Conservation (phyloP, 768 basidiomycete genomes). For the Hydnum rufescens region DNA sequence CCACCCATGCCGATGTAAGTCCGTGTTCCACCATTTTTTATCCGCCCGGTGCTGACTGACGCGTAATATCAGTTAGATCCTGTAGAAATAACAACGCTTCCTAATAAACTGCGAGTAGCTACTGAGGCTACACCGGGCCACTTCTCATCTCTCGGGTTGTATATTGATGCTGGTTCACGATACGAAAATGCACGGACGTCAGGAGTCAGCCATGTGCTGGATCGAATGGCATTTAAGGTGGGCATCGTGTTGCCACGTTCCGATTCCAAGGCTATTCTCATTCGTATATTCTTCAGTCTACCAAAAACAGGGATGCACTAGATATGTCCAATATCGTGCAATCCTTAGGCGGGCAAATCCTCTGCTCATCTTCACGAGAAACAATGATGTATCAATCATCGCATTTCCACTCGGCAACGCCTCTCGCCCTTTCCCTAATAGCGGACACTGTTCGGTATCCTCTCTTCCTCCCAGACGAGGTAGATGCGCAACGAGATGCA, state of each 20-base stretch:
- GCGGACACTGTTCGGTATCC: slow-evolving; percentile 79
- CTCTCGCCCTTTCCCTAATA: slow-evolving; percentile 68
- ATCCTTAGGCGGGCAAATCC: slow-evolving; percentile 74
- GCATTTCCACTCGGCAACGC: slow-evolving; percentile 68
- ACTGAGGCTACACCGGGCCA: slow-evolving; percentile 84
- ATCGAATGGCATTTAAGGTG: slow-evolving; percentile 95
- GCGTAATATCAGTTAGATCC: too few species aligned
- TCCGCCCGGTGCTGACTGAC: too few species aligned
- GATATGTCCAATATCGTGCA: slow-evolving; percentile 70
- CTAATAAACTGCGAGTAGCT: slow-evolving; percentile 81
- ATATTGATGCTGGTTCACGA: slow-evolving; percentile 81
- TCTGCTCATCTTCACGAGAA: slow-evolving; percentile 79
- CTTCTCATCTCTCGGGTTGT: slow-evolving; percentile 85
- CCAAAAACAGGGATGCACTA: slow-evolving; percentile 43
- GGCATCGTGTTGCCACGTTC: too few species aligned
- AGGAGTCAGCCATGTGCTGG: slow-evolving; percentile 82
- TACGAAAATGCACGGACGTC: slow-evolving; percentile 56
- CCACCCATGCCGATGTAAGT: too few species aligned
- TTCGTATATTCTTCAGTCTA: slow-evolving; percentile 32
- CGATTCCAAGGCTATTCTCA: background rate
- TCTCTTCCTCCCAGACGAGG: slow-evolving; percentile 52
- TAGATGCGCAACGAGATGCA: slow-evolving; percentile 67
- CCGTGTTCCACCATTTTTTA: too few species aligned
- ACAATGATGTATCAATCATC: slow-evolving; percentile 97
- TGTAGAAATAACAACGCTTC: slow-evolving; percentile 70